phyloP scores from a whole-genome alignment of 257 asterid species.

The Verbena officinalis region DNA sequence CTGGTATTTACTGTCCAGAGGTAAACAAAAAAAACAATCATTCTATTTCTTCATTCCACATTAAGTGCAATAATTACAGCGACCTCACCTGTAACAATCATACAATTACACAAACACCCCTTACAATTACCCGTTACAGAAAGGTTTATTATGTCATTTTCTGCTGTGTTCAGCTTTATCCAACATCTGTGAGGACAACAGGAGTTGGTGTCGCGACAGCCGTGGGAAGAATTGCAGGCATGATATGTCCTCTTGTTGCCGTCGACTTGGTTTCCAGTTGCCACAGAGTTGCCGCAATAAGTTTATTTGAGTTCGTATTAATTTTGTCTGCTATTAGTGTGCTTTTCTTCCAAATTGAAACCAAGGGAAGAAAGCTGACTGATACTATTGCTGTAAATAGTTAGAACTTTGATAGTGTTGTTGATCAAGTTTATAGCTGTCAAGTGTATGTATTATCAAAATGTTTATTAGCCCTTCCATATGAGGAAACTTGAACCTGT shows the following conservation, averaged over 20 bases:
- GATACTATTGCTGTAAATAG: conserved; percentile 38
- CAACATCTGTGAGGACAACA: conserved; percentile 74
- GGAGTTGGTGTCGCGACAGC: conserved; percentile 73
- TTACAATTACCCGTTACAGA: too few species aligned
- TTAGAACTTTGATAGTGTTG: conserved; percentile 6
- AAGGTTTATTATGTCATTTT: background rate
- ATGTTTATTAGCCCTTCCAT: background rate
- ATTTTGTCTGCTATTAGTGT: conserved; percentile 56
- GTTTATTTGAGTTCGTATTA: conserved; percentile 56
- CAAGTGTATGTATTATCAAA: background rate
- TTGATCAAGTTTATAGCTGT: too few species aligned
- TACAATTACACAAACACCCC: too few species aligned
- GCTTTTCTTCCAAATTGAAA: conserved; percentile 62
- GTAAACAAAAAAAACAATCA: conserved; percentile 33
- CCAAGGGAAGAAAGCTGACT: conserved; percentile 56
- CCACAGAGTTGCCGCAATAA: conserved; percentile 61
- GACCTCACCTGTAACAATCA: too few species aligned
- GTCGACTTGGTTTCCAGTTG: conserved; percentile 70
- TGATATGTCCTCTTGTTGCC: conserved; percentile 80
- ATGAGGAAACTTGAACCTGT: background rate
- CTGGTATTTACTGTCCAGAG: conserved; percentile 66
- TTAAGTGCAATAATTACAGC: too few species aligned
- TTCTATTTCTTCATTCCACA: too few species aligned
- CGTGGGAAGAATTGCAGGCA: conserved; percentile 81
- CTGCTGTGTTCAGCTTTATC: conserved; percentile 61